These are phyloP conservation scores for Dalbergia cochinchinensis DNA, from an alignment of 306 rosid genomes.

Conservation along the genomic window DNA sequence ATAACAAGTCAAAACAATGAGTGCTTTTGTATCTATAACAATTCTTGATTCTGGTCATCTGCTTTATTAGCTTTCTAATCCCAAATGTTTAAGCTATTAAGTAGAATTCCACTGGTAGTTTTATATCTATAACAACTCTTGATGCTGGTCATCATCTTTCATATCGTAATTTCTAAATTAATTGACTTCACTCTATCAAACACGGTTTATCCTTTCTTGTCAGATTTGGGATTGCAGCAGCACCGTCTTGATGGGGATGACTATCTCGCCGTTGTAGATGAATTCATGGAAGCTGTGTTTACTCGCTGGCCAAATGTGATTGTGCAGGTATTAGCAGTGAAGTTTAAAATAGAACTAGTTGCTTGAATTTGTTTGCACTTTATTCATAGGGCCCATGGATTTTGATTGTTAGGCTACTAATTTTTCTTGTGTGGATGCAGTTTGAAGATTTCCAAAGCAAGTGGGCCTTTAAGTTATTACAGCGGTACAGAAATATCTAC, in stretches of 20 bases:
- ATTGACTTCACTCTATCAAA: conserved; percentile 29
- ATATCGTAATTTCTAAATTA: conserved; percentile 23
- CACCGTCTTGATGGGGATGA: conserved; percentile 95
- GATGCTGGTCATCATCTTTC: conserved; percentile 17
- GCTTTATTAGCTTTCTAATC: neutral
- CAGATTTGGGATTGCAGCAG: conserved; percentile 94
- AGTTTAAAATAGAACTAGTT: conserved; percentile 7
- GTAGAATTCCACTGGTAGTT: conserved; percentile 1
- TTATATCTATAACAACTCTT: conserved; percentile 16
- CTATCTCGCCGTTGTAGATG: conserved; percentile 87
- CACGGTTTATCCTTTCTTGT: conserved; percentile 30
- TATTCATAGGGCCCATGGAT: neutral
- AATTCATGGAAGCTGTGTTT: conserved; percentile 97
- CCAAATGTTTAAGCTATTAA: conserved; percentile 11
- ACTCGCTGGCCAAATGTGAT: conserved; percentile 99
- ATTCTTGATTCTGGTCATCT: conserved; percentile 19
- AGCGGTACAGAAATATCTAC: conserved; percentile 88
- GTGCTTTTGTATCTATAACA: conserved; percentile 23
- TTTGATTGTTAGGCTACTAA: conserved; percentile 11
- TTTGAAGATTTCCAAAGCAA: conserved; percentile 99
- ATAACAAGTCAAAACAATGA: neutral
- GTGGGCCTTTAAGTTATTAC: conserved; percentile 97
- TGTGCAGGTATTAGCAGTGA: conserved; percentile 77
- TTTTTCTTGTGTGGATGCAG: conserved; percentile 53
- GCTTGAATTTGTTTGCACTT: conserved; percentile 21